Conservation (phyloP, 1,284 basidiomycete genomes). For the Ustilago cynodontis region DNA sequence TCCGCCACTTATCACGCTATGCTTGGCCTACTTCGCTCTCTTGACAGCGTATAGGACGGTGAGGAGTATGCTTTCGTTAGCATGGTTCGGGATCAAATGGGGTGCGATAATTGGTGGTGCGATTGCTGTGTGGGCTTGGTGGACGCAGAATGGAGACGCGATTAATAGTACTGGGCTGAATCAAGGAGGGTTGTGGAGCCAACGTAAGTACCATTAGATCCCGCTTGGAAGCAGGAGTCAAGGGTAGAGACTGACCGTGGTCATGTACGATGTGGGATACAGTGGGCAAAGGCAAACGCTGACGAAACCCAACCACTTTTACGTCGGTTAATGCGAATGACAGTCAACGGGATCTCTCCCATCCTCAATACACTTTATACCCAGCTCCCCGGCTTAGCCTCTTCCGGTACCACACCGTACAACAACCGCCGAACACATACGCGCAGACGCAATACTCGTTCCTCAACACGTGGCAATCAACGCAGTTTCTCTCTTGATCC, state of each 20-base stretch:
- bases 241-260: background rate
- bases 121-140: slow-evolving; percentile 61
- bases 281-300: slow-evolving; percentile 40
- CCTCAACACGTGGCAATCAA: slow-evolving; percentile 12
- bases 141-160: slow-evolving; percentile 51
- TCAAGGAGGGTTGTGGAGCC: slow-evolving; percentile 31
- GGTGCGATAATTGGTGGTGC: slow-evolving; percentile 53
- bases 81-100: slow-evolving; percentile 61
- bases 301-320: background rate
- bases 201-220: slow-evolving; percentile 29
- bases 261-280: background rate
- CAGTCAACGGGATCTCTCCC: slow-evolving; percentile 40
- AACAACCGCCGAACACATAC: slow-evolving; percentile 19
- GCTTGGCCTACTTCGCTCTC: slow-evolving; percentile 56
- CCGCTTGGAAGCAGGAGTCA: background rate
- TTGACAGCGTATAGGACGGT: slow-evolving; percentile 56
- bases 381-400: slow-evolving; percentile 30
- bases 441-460: slow-evolving; percentile 19
- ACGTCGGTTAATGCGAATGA: too few species aligned
- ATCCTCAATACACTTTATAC: slow-evolving; percentile 47
- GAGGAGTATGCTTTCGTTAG: slow-evolving; percentile 43
- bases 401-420: slow-evolving; percentile 7
- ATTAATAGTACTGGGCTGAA: slow-evolving; percentile 41
- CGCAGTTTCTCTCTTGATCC: slow-evolving; percentile 24
- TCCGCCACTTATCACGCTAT: slow-evolving; percentile 57